phyloP scores from a whole-genome alignment of 2,329 filamentous ascomycete genomes.

The Beauveria medogensis region DNA sequence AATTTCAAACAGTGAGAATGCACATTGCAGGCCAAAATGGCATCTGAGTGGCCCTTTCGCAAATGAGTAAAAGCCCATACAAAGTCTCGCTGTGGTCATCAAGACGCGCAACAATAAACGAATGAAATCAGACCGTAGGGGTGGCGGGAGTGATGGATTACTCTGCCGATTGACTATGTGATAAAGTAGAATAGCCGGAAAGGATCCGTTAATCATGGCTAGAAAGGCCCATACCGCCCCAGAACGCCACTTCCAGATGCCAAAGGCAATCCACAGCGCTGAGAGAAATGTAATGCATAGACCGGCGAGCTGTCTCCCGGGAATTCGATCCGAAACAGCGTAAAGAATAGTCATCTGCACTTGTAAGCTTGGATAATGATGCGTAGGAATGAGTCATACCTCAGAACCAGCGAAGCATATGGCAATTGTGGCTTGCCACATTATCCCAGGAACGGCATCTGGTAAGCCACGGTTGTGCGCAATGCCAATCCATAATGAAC shows the following conservation, averaged over 20 bases:
- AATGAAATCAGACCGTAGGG: neutral
- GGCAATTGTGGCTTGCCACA: neutral
- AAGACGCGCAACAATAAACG: neutral
- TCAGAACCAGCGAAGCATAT: neutral
- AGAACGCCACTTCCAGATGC: neutral
- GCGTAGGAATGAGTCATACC: neutral
- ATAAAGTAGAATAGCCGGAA: neutral
- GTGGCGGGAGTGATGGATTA: neutral
- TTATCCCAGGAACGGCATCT: neutral
- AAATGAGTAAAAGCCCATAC: neutral
- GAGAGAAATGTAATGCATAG: neutral
- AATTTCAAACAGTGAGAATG: neutral
- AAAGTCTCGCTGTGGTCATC: neutral
- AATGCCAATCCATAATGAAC: neutral
- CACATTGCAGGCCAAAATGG: neutral
- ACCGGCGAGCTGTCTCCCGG: neutral
- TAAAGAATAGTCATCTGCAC: neutral
- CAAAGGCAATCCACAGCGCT: neutral
- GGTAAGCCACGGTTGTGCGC: neutral
- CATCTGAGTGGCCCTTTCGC: neutral
- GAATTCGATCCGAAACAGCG: neutral
- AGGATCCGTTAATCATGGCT: neutral
- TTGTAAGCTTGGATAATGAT: neutral
- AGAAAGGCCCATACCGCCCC: neutral
- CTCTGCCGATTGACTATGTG: neutral